These are phyloP conservation scores for Vigna mungo DNA, from an alignment of 306 rosid species.

Conservation along the genomic window DNA sequence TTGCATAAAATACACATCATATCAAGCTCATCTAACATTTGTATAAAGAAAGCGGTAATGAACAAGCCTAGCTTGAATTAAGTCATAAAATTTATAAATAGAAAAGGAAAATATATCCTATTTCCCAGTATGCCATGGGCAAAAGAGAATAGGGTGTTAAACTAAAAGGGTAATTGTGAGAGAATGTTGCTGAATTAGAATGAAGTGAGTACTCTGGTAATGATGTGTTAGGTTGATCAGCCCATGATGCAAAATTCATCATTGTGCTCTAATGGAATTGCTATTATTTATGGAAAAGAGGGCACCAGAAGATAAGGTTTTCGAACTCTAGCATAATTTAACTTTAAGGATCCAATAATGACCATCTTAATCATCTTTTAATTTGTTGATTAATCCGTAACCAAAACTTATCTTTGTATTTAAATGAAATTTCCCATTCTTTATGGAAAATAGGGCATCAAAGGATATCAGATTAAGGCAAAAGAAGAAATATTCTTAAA, in stretches of 20 bases:
- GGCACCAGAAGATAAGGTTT: slow-evolving; percentile 12
- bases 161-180: neutral
- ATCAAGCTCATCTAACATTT: slow-evolving; percentile 8
- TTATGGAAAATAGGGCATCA: slow-evolving; percentile 7
- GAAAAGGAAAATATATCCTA: neutral
- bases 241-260: slow-evolving; percentile 19
- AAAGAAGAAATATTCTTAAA: neutral
- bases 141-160: slow-evolving; percentile 16
- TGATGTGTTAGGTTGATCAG: slow-evolving; percentile 1
- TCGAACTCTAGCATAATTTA: too few species aligned
- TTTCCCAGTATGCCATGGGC: neutral
- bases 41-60: slow-evolving; percentile 16
- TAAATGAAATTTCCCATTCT: slow-evolving; percentile 24
- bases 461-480: neutral
- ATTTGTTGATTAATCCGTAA: neutral
- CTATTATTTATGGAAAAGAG: neutral
- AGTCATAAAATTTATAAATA: slow-evolving; percentile 8
- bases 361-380: too few species aligned
- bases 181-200: slow-evolving; percentile 9
- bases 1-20: slow-evolving; percentile 26
- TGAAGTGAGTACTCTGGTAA: neutral
- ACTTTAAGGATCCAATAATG: too few species aligned
- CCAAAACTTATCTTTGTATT: slow-evolving; percentile 20
- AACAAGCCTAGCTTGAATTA: slow-evolving; percentile 29
- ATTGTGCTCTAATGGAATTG: slow-evolving; percentile 27